Conservation (phyloP, 176 grass and related monocot genomes). For the Aegilops sharonensis region DNA sequence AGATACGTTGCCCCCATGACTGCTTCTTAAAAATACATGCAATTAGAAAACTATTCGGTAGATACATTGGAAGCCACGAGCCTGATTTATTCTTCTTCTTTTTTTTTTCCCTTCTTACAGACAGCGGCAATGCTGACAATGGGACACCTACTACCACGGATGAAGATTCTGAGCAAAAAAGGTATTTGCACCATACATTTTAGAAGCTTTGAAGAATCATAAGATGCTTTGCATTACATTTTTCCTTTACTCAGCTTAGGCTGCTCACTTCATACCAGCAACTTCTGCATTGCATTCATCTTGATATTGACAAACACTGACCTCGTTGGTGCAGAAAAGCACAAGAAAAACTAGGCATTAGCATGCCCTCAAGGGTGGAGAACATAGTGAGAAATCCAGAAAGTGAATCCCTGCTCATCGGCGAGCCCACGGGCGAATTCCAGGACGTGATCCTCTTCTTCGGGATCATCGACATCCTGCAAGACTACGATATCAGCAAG, state of each 20-base stretch:
- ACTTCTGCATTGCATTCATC: neutral
- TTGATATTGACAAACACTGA: neutral
- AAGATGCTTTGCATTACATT: neutral
- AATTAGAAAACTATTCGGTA: neutral
- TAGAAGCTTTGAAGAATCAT: neutral
- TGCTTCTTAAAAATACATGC: constrained; percentile 16
- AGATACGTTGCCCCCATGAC: constrained; percentile 39
- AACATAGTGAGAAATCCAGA: constrained; percentile 50
- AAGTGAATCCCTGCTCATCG: constrained; percentile 44
- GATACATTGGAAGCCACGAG: neutral
- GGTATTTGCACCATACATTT: constrained; percentile 38
- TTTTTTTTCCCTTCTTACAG: constrained; percentile 35
- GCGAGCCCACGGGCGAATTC: constrained; percentile 76
- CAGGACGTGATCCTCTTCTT: constrained; percentile 74
- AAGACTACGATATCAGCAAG: constrained; percentile 94
- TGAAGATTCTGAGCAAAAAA: constrained; percentile 49
- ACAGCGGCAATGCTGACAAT: constrained; percentile 35
- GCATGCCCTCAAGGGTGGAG: constrained; percentile 83
- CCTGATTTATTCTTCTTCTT: constrained; percentile 7
- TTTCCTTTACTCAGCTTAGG: neutral
- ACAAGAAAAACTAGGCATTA: constrained; percentile 52
- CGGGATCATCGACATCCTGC: constrained; percentile 90
- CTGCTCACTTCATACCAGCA: neutral
- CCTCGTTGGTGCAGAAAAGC: constrained; percentile 43
- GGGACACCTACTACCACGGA: constrained; percentile 35